Evolutionary conservation across 495 filamentous ascomycete species (phyloP), one percentile per base, ranked within the genome.

Genomic region (Niebla homalea): DNA sequence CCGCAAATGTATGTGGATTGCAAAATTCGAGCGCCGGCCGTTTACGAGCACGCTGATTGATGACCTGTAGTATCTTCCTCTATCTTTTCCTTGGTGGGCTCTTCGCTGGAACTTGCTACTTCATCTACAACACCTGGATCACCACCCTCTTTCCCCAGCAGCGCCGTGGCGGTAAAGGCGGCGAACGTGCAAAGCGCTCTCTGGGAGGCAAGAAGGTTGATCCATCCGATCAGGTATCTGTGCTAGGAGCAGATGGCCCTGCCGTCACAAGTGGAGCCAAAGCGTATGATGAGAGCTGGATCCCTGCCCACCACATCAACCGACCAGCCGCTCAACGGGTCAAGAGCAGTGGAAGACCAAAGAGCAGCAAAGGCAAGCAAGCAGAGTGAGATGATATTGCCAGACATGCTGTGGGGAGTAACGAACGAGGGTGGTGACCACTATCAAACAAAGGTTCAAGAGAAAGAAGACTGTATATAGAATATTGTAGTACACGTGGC

Each of bases 51-150:
- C 40, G n/a, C 14, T 45, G 6, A 45, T 19, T 6, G 18, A 36
- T 36, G 12, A 48, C 36, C 40, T 48, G 26, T 53, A 94, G 89
- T 58, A 84, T 95, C 68, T 98, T 98, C 80, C 82, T 98, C 51
- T 98, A 97, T 73, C 79, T 94, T 65, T 79, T 97, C 74, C 87
- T 98, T 56, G 67, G 79, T 49, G 78, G 76, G 50, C 77, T 71
- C 60, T 89, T 94, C 63, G 78, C 63, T 56, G 88, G 83, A 49
- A 85, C 83, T 38, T 72, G 80, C 65, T 95, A 92, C 78, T 96
- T 94, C 66, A 89, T 95, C 70, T 98, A 98, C 76, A 92, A 80
- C 66, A 94, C 90, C 62, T 97, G 89, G 87, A 78, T 98, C 68
- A 84, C 88, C 44, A 80, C 87, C n/a, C 81, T 97, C 61, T 94